These are phyloP conservation scores for Acanthamoeba divionensis DNA, from an alignment of 208 protist species.

Conservation along the genomic window DNA sequence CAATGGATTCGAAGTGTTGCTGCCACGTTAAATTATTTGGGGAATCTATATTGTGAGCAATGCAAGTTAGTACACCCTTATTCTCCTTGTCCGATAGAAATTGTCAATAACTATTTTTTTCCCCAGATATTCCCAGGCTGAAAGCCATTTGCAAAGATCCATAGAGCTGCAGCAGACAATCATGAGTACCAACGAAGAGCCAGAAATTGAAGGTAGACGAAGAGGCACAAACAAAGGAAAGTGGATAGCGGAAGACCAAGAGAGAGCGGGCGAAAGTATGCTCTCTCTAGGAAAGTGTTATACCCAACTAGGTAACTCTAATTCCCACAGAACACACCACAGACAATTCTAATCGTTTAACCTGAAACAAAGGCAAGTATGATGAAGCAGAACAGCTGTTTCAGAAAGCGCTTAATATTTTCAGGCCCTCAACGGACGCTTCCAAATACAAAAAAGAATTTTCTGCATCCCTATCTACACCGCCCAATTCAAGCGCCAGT, in stretches of 20 bases:
- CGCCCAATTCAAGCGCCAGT: too few species aligned
- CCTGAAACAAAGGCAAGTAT: not conserved
- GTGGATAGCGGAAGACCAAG: not conserved
- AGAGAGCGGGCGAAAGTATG: slow-evolving; percentile 17
- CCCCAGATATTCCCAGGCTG: not conserved
- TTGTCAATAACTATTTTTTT: not conserved
- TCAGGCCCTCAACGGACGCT: not conserved
- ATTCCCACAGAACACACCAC: not conserved
- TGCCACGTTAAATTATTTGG: not conserved
- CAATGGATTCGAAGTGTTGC: not conserved
- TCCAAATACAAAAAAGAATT: too few species aligned
- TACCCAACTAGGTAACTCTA: not conserved
- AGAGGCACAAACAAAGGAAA: too few species aligned
- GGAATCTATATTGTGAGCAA: slow-evolving; percentile 19
- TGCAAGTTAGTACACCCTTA: not conserved
- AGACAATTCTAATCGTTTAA: not conserved
- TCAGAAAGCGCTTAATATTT: not conserved
- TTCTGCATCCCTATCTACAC: too few species aligned
- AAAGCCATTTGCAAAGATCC: not conserved
- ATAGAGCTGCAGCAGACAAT: not conserved
- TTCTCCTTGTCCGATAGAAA: too few species aligned
- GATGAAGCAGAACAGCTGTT: slow-evolving; percentile 11
- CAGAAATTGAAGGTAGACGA: not conserved
- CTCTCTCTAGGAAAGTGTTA: not conserved
- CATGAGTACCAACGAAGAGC: not conserved